Conservation (phyloP, 345 rosid genomes). For the Brassica rapa region DNA sequence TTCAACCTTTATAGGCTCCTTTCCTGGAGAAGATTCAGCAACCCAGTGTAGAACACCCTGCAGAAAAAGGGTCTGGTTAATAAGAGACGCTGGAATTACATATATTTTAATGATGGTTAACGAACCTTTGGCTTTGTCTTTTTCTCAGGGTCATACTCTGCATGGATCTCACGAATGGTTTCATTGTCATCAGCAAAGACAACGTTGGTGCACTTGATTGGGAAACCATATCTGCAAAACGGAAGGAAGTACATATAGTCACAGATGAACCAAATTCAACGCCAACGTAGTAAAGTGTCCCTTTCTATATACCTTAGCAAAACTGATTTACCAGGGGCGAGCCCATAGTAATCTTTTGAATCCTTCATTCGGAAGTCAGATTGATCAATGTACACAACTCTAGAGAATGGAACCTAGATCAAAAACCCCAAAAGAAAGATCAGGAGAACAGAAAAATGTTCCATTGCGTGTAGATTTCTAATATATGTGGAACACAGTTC, state of each 20-base stretch:
- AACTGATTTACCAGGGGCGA: constrained; percentile 92
- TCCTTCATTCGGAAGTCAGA: constrained; percentile 93
- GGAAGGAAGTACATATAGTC: neutral
- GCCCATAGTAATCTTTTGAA: constrained; percentile 94
- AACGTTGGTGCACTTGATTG: constrained; percentile 43
- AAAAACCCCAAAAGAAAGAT: neutral
- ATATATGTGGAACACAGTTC: constrained; percentile 25
- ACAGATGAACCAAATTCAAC: neutral
- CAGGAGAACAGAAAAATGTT: neutral
- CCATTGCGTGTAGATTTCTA: neutral
- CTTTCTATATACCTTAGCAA: constrained; percentile 57
- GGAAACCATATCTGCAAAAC: constrained; percentile 41
- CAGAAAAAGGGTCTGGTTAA: constrained; percentile 1
- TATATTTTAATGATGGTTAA: neutral
- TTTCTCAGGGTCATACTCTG: constrained; percentile 85
- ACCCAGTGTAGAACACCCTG: constrained; percentile 99
- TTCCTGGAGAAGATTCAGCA: constrained; percentile 66
- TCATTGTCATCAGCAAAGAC: constrained; percentile 78
- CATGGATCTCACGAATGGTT: constrained; percentile 69
- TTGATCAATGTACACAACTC: constrained; percentile 75
- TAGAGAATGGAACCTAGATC: constrained; percentile 63
- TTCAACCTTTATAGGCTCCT: constrained; percentile 72
- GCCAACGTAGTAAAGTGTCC: neutral
- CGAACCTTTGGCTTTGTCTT: constrained; percentile 86
- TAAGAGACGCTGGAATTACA: constrained; percentile 7